Evolutionary conservation across 331 rosid species (phyloP).

Genomic region (Phaseolus coccineus): DNA sequence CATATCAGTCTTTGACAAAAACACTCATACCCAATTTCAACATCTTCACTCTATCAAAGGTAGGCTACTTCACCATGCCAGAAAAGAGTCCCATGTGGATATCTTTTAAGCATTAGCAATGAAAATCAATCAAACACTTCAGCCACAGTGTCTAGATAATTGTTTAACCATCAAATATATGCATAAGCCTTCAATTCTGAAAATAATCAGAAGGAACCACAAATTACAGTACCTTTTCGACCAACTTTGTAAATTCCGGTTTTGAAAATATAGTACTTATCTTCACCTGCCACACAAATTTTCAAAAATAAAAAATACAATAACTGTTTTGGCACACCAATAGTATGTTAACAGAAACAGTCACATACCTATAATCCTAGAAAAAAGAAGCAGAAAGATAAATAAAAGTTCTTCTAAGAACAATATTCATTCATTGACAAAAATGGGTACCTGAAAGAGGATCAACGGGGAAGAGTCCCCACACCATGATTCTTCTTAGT

Average conservation of each 20-base stretch:
- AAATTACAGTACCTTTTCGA: conserved; percentile 74
- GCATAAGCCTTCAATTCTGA: not conserved
- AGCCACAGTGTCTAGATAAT: not conserved
- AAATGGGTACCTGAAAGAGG: conserved; percentile 63
- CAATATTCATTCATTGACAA: not conserved
- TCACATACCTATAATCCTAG: not conserved
- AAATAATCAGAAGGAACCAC: conserved; percentile 12
- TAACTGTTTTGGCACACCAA: not conserved
- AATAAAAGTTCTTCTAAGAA: not conserved
- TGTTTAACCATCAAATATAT: not conserved
- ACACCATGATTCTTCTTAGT: conserved; percentile 66
- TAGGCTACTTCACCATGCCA: not conserved
- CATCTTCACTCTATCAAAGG: conserved; percentile 38
- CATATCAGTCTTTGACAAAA: not conserved
- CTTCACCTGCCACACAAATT: conserved; percentile 67
- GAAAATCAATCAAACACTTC: conserved; percentile 6
- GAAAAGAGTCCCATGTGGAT: not conserved
- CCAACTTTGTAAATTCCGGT: conserved; percentile 83
- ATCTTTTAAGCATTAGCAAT: not conserved
- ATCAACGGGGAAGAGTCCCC: conserved; percentile 82
- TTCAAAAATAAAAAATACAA: not conserved
- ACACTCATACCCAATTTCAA: conserved; percentile 22
- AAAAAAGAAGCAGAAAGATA: conserved; percentile 6
- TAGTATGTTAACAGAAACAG: not conserved
- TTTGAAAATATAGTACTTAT: conserved; percentile 74